Evolutionary conservation across 148 eudicot species (phyloP).

Genomic region (Salicornia ramosissima): DNA sequence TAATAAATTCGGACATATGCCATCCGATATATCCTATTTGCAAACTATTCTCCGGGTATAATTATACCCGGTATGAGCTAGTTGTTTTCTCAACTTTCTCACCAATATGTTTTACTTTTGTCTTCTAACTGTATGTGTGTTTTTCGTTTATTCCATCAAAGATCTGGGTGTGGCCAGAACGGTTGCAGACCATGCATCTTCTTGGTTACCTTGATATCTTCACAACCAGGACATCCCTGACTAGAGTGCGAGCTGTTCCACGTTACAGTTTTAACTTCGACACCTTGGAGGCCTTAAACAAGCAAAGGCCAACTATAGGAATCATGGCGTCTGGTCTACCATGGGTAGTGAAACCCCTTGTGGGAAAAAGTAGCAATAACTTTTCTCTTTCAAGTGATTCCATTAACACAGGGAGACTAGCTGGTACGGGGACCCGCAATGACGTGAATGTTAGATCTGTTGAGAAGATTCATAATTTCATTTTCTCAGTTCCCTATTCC

Average conservation of each 20-base stretch:
- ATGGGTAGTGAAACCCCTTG: slow-evolving; percentile 42
- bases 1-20: too few relatives aligned
- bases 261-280: slow-evolving; percentile 70
- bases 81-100: not conserved
- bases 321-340: slow-evolving; percentile 90
- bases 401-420: slow-evolving; percentile 10
- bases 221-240: slow-evolving; percentile 56
- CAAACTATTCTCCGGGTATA: too few relatives aligned
- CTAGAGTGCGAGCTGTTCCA: slow-evolving; percentile 74
- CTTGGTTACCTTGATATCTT: slow-evolving; percentile 59
- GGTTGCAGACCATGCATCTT: slow-evolving; percentile 73
- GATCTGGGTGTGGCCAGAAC: slow-evolving; percentile 95
- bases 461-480: slow-evolving; percentile 43
- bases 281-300: slow-evolving; percentile 64
- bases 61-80: too few relatives aligned
- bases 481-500: slow-evolving; percentile 70
- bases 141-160: slow-evolving; percentile 16
- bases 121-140: slow-evolving; percentile 10
- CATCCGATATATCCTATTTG: too few relatives aligned
- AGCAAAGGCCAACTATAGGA: slow-evolving; percentile 59
- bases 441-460: slow-evolving; percentile 28
- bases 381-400: slow-evolving; percentile 29
- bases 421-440: slow-evolving; percentile 14
- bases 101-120: slow-evolving; percentile 2
- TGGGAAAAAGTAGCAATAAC: slow-evolving; percentile 16